A percentile compares a stretch with the other conserved stretches of the same genome.
Evolutionary conservation across 1,284 basidiomycete species (phyloP).

Genomic region (Fomitopsis palustris): DNA sequence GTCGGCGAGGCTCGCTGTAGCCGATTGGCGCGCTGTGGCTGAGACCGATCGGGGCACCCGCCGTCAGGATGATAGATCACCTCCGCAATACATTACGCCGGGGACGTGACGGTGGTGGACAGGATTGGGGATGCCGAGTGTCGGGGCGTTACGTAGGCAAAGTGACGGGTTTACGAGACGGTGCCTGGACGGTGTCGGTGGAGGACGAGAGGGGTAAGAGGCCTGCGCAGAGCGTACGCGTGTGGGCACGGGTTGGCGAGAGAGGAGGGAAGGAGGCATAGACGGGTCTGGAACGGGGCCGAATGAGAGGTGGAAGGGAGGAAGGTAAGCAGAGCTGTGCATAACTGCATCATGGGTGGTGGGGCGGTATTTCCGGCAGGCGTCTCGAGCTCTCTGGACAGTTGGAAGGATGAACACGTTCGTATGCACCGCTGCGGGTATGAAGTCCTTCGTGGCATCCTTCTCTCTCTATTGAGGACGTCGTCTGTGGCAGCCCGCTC

Average conservation of each 20-base stretch:
- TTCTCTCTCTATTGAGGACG: no score
- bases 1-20: not conserved
- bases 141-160: not conserved
- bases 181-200: not conserved
- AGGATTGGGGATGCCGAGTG: not conserved
- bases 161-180: not conserved
- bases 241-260: not conserved
- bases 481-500: no score
- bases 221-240: not conserved
- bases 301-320: not conserved
- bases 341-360: not conserved
- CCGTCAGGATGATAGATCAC: not conserved
- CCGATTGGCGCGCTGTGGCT: not conserved
- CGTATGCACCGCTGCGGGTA: not conserved
- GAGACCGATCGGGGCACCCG: not conserved
- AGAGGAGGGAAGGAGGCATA: not conserved
- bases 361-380: not conserved
- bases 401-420: not conserved
- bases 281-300: not conserved
- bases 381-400: not conserved
- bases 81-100: not conserved
- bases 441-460: not conserved
- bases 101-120: not conserved
- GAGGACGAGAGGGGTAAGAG: not conserved
- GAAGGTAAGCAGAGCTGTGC: not conserved